Evolutionary conservation across 2,329 filamentous ascomycete genomes (phyloP).

Genomic region (Colletotrichum graminicola): DNA sequence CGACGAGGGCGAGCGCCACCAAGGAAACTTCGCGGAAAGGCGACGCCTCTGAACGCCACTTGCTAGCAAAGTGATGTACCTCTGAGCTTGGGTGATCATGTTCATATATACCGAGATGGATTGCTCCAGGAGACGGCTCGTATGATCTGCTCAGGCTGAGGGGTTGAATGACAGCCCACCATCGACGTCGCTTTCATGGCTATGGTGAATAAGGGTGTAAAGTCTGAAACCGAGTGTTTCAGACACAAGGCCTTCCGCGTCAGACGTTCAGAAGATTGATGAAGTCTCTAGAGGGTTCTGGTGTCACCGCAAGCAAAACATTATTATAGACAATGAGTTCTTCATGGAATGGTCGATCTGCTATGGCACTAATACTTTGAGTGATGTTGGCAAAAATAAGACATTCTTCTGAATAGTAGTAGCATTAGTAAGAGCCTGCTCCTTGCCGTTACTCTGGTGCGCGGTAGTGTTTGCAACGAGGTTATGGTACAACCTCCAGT

Average conservation of each 20-base stretch:
- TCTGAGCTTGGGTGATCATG: background rate
- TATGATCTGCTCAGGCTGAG: background rate
- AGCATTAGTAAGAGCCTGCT: background rate
- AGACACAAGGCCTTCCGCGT: too few relatives aligned
- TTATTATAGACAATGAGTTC: background rate
- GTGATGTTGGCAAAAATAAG: background rate
- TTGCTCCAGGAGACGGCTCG: too few relatives aligned
- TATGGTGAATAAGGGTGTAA: background rate
- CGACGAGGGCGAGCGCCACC: background rate
- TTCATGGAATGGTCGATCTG: too few relatives aligned
- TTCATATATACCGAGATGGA: background rate
- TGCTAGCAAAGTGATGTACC: background rate
- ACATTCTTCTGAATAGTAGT: background rate
- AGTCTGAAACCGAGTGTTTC: background rate
- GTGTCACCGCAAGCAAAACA: background rate
- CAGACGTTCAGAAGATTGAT: background rate
- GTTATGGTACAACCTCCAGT: background rate
- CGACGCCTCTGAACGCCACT: background rate
- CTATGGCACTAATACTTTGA: background rate
- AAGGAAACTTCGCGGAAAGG: background rate
- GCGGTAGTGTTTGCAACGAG: background rate
- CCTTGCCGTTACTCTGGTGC: background rate
- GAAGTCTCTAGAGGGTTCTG: background rate
- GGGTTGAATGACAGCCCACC: background rate
- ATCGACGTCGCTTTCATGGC: background rate